These are phyloP conservation scores for Hymenoscyphus fructigenus DNA, from an alignment of 2,329 filamentous ascomycete genomes.

Conservation along the genomic window DNA sequence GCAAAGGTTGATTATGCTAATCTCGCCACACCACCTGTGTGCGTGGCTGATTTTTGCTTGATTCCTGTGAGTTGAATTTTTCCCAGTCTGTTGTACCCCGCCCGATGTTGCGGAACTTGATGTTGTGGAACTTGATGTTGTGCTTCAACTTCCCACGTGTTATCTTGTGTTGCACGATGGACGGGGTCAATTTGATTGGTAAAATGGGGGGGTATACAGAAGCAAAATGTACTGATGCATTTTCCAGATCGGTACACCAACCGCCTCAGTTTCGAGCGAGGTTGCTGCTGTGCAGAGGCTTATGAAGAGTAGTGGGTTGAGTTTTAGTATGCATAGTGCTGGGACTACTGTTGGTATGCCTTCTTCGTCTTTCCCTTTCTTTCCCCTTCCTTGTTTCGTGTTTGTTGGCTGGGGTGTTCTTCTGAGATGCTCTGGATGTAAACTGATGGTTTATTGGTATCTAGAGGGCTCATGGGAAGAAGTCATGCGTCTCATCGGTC, in stretches of 20 bases:
- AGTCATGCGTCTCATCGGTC: conserved; percentile 82
- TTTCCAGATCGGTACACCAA: conserved; percentile 73
- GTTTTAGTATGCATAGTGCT: conserved; percentile 87
- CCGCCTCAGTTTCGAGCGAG: conserved; percentile 73
- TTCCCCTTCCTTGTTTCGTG: not conserved
- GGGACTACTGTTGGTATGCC: conserved; percentile 38
- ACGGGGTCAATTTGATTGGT: not conserved
- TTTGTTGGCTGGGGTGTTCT: not conserved
- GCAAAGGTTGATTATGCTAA: conserved; percentile 41
- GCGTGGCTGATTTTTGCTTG: conserved; percentile 88
- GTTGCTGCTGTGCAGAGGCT: conserved; percentile 87
- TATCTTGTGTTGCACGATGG: not conserved
- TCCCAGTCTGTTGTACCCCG: not conserved
- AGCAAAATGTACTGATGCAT: not conserved
- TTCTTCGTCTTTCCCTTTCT: not conserved
- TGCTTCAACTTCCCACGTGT: too few relatives aligned
- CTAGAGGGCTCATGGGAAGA: conserved; percentile 88
- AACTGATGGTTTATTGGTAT: conserved; percentile 9
- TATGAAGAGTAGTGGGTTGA: conserved; percentile 75
- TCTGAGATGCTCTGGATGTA: not conserved
- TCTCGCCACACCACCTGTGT: conserved; percentile 67
- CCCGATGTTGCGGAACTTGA: not conserved
- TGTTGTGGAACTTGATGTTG: not conserved
- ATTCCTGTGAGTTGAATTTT: conserved; percentile 61
- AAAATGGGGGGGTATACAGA: not conserved